These are phyloP conservation scores for Exophiala calicioides DNA, from an alignment of 2,329 filamentous ascomycete species.

Conservation along the genomic window DNA sequence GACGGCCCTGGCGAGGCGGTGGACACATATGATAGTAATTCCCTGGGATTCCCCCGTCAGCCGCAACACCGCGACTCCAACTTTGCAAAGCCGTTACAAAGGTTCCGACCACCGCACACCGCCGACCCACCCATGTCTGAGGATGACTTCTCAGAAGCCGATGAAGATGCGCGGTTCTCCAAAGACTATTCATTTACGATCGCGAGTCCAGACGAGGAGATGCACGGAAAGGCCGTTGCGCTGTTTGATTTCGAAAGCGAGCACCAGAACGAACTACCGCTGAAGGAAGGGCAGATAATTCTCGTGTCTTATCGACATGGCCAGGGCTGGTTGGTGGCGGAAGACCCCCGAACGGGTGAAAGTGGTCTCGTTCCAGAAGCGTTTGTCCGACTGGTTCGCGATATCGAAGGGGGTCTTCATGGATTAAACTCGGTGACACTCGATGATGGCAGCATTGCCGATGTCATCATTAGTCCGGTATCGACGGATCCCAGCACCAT, in stretches of 20 bases:
- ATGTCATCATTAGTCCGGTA: slow-evolving; percentile 59
- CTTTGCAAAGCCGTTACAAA: slow-evolving; percentile 50
- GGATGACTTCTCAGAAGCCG: slow-evolving; percentile 55
- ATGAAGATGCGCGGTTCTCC: slow-evolving; percentile 72
- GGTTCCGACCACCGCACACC: slow-evolving; percentile 24
- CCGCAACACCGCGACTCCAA: slow-evolving; percentile 58
- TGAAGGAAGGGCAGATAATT: slow-evolving; percentile 93
- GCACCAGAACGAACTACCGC: slow-evolving; percentile 91
- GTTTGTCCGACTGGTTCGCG: slow-evolving; percentile 86
- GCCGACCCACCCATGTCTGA: slow-evolving; percentile 38
- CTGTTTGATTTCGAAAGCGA: slow-evolving; percentile 93
- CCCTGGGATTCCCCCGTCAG: slow-evolving; percentile 52
- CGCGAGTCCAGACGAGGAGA: slow-evolving; percentile 92
- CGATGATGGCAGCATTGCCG: slow-evolving; percentile 50
- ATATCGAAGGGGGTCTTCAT: slow-evolving; percentile 87
- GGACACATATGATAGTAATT: slow-evolving; percentile 63
- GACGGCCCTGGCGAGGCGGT: slow-evolving; percentile 78
- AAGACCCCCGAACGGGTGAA: slow-evolving; percentile 91
- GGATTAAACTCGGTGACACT: slow-evolving; percentile 64
- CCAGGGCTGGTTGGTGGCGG: slow-evolving; percentile 94
- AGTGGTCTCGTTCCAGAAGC: slow-evolving; percentile 94
- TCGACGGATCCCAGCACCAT: slow-evolving; percentile 45
- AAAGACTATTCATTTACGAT: slow-evolving; percentile 94
- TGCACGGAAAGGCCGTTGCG: slow-evolving; percentile 94
- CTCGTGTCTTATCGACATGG: slow-evolving; percentile 95